A percentile compares a stretch with the other conserved stretches of the same genome.
These are phyloP conservation scores for Komagataella populi DNA, from an alignment of 805 yeast species.

Conservation along the genomic window DNA sequence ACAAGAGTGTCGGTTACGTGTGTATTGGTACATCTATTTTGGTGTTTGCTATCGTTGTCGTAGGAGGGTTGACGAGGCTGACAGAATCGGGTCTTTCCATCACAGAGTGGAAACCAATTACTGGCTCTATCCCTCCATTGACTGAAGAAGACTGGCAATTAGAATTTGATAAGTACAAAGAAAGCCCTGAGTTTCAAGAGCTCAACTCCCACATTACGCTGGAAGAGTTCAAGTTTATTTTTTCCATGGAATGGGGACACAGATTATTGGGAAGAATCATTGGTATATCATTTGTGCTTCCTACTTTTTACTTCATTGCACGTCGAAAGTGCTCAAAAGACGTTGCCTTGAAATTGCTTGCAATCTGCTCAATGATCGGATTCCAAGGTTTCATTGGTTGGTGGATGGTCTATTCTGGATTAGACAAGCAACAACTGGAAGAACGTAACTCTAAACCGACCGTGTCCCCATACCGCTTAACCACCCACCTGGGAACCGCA, in stretches of 20 bases:
- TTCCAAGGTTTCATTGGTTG: constrained; percentile 95
- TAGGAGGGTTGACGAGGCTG: constrained; percentile 90
- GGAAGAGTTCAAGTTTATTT: constrained; percentile 91
- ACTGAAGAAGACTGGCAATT: constrained; percentile 70
- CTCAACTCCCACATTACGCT: constrained; percentile 79
- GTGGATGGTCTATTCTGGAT: constrained; percentile 99
- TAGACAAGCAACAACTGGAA: constrained; percentile 64
- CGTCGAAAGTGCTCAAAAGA: constrained; percentile 52
- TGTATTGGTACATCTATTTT: constrained; percentile 75
- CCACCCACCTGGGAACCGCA: constrained; percentile 91
- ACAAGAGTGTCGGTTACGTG: constrained; percentile 71
- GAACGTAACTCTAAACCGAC: constrained; percentile 91
- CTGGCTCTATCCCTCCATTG: constrained; percentile 88
- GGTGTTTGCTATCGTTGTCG: constrained; percentile 90
- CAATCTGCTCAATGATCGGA: constrained; percentile 68
- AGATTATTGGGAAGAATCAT: constrained; percentile 85
- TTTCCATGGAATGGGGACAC: constrained; percentile 96
- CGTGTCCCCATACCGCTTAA: constrained; percentile 87
- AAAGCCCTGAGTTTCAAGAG: constrained; percentile 83
- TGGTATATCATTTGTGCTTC: constrained; percentile 71
- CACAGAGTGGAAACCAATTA: constrained; percentile 97
- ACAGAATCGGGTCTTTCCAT: constrained; percentile 94
- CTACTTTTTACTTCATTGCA: constrained; percentile 71
- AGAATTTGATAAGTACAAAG: constrained; percentile 70
- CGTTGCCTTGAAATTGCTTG: constrained; percentile 54